phyloP scores from a whole-genome alignment of 129 eudicot genomes.

The Helichrysum umbraculigerum region DNA sequence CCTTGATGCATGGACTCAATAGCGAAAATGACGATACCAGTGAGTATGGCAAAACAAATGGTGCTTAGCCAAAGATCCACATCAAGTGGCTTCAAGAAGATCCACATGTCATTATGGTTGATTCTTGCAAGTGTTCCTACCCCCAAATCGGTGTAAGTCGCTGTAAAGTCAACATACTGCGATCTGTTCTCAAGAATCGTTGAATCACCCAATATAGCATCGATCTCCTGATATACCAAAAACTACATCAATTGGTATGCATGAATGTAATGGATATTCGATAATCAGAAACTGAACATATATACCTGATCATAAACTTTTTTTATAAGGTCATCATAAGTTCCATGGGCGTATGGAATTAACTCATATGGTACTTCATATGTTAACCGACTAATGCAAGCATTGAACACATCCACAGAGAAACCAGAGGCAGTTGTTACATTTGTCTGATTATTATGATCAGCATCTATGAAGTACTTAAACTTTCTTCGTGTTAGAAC shows the following conservation, averaged over 20 bases:
- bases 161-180: constrained; percentile 44
- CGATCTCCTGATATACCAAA: constrained; percentile 29
- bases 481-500: constrained; percentile 35
- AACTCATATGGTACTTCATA: constrained; percentile 34
- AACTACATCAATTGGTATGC: neutral
- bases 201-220: constrained; percentile 45
- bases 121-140: constrained; percentile 37
- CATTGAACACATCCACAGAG: constrained; percentile 50
- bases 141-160: constrained; percentile 44
- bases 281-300: no score
- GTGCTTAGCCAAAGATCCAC: constrained; percentile 41
- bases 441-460: constrained; percentile 16
- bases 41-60: constrained; percentile 24
- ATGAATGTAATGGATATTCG: neutral
- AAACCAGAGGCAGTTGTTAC: constrained; percentile 32
- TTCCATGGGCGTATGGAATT: constrained; percentile 27
- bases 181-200: constrained; percentile 47
- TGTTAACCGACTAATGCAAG: constrained; percentile 30
- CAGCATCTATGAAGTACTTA: constrained; percentile 22
- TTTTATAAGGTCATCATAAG: constrained; percentile 41
- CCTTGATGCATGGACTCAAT: constrained; percentile 12
- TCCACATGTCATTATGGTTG: constrained; percentile 37
- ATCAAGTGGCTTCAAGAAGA: constrained; percentile 37
- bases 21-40: neutral
- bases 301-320: constrained; percentile 46